Percentiles rank a stretch among this genome's conserved stretches.
These are phyloP conservation scores for Puccinia horiana DNA, from an alignment of 1,284 basidiomycete species.

Conservation along the genomic window DNA sequence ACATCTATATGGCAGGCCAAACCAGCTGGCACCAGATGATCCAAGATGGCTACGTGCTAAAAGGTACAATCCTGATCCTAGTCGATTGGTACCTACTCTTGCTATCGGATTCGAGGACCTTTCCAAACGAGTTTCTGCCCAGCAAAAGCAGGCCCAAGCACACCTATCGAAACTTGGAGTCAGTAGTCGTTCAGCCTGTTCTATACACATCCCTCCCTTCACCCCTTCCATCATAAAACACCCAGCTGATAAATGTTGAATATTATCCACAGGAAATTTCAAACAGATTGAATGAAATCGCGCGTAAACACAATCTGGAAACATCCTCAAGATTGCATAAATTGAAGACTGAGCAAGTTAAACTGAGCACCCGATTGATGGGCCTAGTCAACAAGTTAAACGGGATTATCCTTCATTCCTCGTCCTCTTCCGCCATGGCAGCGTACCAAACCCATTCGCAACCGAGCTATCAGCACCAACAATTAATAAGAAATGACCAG, in stretches of 20 bases:
- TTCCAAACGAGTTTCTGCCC: conserved; percentile 15
- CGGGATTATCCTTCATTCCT: conserved; percentile 9
- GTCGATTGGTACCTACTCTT: conserved; percentile 35
- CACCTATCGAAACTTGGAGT: conserved; percentile 36
- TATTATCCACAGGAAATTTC: conserved; percentile 29
- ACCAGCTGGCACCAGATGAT: conserved; percentile 29
- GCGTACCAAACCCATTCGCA: conserved; percentile 12
- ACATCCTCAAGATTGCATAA: conserved; percentile 31
- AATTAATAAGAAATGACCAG: not conserved
- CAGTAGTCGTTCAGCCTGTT: not conserved
- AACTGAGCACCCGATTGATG: conserved; percentile 19
- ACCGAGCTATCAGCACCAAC: not conserved
- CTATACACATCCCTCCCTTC: not conserved
- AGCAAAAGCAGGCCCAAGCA: conserved; percentile 32
- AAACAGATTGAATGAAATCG: conserved; percentile 33
- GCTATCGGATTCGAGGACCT: conserved; percentile 46
- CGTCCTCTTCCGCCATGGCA: not conserved
- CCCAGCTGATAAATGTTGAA: not conserved
- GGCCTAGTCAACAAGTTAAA: conserved; percentile 18
- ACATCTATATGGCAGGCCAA: conserved; percentile 37
- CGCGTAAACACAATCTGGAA: conserved; percentile 21
- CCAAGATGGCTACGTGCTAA: conserved; percentile 18
- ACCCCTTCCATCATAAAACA: not conserved
- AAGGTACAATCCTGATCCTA: conserved; percentile 40
- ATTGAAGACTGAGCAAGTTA: conserved; percentile 30